Evolutionary conservation across 805 yeast genomes (phyloP), one percentile per base, ranked within the genome.

Genomic region (Wickerhamomyces xylosicus): DNA sequence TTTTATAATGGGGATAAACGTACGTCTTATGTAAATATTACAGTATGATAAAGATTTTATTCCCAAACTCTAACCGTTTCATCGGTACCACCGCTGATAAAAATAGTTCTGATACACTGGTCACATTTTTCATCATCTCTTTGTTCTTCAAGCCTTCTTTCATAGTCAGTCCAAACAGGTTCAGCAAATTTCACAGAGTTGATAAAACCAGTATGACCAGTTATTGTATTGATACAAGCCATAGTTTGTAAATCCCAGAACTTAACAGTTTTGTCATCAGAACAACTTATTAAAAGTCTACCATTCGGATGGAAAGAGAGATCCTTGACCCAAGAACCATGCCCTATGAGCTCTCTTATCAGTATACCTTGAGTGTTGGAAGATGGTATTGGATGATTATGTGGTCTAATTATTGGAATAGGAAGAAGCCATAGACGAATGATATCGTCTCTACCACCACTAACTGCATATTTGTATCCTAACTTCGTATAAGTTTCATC

Each of bases 61-160:
- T 69, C 74, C 98, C 98, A 92, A 49, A 92, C 74, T 58, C 85
- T 87, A 39, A 87, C 92, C 48, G 81, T 67, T 53, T 89, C 86
- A 61, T 92, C 98, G 43, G 95, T 85, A 33, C 97, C 97, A 49
- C 97, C 95, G 21, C 95, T 82, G 33, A 79, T 95, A 55, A 92
- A 80, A 33, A 77, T 63, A 47, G 85, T 76, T 50, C 87, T 64
- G 64, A 81, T 74, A 40, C 66, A 66, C 22, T 61, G 55, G 45
- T 69, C 67, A 9, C 70, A 47, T 32, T 52, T 52, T 36, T 61
- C 52, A 19, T 59, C 51, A 20, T 54, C 54, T 5, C 46, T 45
- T 21, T 45, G 16, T 7, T 18, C 17, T 21, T 21, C 25, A 18
- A 34, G 44, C 4, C 44, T 51, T 28, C 58, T 57, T 5, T 56